These are phyloP conservation scores for Mortierella sp. DNA, from an alignment of 371 early-diverging fungal species.

Conservation along the genomic window DNA sequence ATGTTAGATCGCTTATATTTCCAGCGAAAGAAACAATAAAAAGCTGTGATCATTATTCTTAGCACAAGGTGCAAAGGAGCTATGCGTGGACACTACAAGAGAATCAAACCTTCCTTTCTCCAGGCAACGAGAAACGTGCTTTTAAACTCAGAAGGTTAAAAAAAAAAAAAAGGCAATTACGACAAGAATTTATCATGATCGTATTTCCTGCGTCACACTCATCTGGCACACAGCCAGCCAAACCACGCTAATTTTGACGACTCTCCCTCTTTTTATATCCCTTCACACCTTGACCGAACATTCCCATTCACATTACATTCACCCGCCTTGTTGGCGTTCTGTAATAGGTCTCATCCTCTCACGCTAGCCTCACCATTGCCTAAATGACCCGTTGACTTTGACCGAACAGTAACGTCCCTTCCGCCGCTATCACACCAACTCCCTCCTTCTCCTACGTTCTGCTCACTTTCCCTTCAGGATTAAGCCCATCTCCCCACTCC, in stretches of 20 bases:
- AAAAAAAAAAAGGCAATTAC: not conserved
- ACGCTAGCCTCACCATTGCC: not conserved
- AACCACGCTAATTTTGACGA: not conserved
- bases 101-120: too few species aligned
- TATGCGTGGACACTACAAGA: too few species aligned
- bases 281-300: constrained; percentile 4
- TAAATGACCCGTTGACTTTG: not conserved
- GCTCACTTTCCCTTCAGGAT: not conserved
- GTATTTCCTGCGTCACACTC: constrained; percentile 7
- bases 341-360: not conserved
- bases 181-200: not conserved
- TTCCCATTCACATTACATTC: not conserved
- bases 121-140: too few species aligned
- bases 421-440: not conserved
- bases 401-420: not conserved
- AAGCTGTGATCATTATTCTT: too few species aligned
- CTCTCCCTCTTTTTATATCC: not conserved
- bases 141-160: too few species aligned
- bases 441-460: not conserved
- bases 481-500: not conserved
- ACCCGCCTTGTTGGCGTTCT: not conserved
- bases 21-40: too few species aligned
- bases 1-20: too few species aligned
- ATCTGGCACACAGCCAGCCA: not conserved
- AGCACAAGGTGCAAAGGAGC: too few species aligned